phyloP scores from a whole-genome alignment of 768 basidiomycete genomes.

The Filobasidium wieringae region DNA sequence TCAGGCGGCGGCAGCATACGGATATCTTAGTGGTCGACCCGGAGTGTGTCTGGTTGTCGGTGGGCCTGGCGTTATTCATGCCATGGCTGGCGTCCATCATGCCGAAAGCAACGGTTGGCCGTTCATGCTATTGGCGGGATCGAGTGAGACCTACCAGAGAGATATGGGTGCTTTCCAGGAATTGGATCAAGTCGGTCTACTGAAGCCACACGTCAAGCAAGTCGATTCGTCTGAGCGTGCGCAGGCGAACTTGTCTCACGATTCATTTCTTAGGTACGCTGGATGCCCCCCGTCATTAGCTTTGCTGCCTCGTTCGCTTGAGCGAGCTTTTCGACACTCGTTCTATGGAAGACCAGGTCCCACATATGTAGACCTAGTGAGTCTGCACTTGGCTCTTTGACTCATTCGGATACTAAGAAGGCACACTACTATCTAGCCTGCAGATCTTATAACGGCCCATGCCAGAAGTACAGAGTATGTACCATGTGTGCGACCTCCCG shows the following conservation, averaged over 20 bases:
- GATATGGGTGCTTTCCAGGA: slow-evolving; percentile 22
- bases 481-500: not conserved
- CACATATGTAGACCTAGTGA: slow-evolving; percentile 18
- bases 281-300: slow-evolving; percentile 12
- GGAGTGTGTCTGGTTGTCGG: slow-evolving; percentile 21
- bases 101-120: slow-evolving; percentile 17
- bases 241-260: not conserved
- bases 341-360: slow-evolving; percentile 19
- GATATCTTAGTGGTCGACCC: slow-evolving; percentile 17
- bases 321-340: slow-evolving; percentile 15
- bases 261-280: slow-evolving; percentile 10
- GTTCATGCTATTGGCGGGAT: slow-evolving; percentile 18
- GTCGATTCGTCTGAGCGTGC: not conserved
- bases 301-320: slow-evolving; percentile 11
- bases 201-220: slow-evolving; percentile 15
- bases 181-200: slow-evolving; percentile 17
- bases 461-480: too few relatives aligned
- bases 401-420: too few relatives aligned
- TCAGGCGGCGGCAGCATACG: slow-evolving; percentile 20
- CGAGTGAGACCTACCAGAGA: slow-evolving; percentile 17
- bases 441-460: slow-evolving; percentile 20
- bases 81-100: slow-evolving; percentile 18
- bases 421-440: too few relatives aligned
- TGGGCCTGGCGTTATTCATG: slow-evolving; percentile 21
- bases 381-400: not conserved